phyloP scores from a whole-genome alignment of 768 basidiomycete genomes.

The Astraeus odoratus region DNA sequence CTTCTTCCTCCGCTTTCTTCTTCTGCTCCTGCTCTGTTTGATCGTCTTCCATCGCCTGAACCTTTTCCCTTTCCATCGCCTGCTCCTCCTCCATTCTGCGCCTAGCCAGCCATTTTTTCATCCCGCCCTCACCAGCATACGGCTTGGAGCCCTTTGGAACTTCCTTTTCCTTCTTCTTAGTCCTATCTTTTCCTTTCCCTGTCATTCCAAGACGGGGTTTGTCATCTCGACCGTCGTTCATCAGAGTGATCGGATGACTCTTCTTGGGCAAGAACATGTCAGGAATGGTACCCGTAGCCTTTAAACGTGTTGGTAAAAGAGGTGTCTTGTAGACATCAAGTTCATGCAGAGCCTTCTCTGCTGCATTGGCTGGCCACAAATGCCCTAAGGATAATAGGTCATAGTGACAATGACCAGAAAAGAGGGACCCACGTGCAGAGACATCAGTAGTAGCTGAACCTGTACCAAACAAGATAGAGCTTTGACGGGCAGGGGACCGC shows the following conservation, averaged over 20 bases:
- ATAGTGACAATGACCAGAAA: slow-evolving; percentile 6
- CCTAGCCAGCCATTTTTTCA: slow-evolving; percentile 68
- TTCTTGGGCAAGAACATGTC: slow-evolving; percentile 58
- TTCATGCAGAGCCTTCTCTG: slow-evolving; percentile 64
- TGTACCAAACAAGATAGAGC: slow-evolving; percentile 43
- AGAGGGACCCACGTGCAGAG: slow-evolving; percentile 24
- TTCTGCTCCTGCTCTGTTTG: slow-evolving; percentile 23
- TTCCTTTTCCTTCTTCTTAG: slow-evolving; percentile 29
- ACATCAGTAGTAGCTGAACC: slow-evolving; percentile 29
- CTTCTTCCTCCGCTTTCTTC: slow-evolving; percentile 14
- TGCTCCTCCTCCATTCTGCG: slow-evolving; percentile 52
- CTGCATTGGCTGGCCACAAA: slow-evolving; percentile 38
- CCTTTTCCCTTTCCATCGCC: slow-evolving; percentile 30
- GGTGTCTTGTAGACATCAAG: slow-evolving; percentile 77
- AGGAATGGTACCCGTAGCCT: slow-evolving; percentile 37
- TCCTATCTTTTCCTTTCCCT: slow-evolving; percentile 28
- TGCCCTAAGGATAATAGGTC: slow-evolving; percentile 17
- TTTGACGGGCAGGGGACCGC: slow-evolving; percentile 46
- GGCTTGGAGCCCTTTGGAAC: slow-evolving; percentile 58
- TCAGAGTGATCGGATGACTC: slow-evolving; percentile 39
- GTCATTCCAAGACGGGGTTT: slow-evolving; percentile 44
- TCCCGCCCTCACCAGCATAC: slow-evolving; percentile 71
- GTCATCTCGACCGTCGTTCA: slow-evolving; percentile 51
- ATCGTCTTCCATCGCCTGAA: slow-evolving; percentile 29
- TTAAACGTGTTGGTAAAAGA: slow-evolving; percentile 55